Evolutionary conservation across 768 basidiomycete genomes (phyloP), one percentile per base, ranked within the genome.

Genomic region (Cantharellus cinnabarinus): DNA sequence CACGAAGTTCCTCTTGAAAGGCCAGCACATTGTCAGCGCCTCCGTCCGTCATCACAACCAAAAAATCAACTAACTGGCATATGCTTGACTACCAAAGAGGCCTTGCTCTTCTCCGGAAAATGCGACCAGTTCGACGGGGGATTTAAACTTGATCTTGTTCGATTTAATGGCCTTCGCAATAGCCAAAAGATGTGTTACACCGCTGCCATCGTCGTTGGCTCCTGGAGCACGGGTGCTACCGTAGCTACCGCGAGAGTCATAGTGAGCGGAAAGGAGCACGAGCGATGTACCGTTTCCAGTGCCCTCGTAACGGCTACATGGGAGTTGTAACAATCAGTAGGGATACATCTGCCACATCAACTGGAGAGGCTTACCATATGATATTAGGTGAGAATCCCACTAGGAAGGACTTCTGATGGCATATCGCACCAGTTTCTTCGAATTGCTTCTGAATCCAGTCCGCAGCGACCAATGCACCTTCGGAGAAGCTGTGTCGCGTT

Each of bases 31-130:
- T 37, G 41, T 64, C 50, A 58, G 4, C 54, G 56, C 48, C 34
- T 35, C 4, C 14, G 54, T 41, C 41, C 7, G 39, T 29, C 39
- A 37, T 40, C 5, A 20, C 55, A 55, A 29, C 20, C 20, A 29
- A 29, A 29, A 29, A 29, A 29, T 50, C 41, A 0, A 73, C 84
- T 67, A 67, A 88, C 88, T 72, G 10, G 90, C 82, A 67, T 91
- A 93, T 4, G 81, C 80, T 62, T 70, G 77, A 29, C 83, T 87
- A 38, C 91, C 91, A 10, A 79, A 67, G 14, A 91, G 70, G 3
- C 91, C 91, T 66, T 95, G 91, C 65, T 95, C 91, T 67, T 95
- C 91, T 3, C 90, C 91, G 1, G 89, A 84, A 64, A 94, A 94
- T 55, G 82, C 79, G 44, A 79, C 81, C 4, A 95, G 74, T 64